Evolutionary conservation across 1,139 yeast species (phyloP).

Genomic region (Arxiozyma slooffiae): DNA sequence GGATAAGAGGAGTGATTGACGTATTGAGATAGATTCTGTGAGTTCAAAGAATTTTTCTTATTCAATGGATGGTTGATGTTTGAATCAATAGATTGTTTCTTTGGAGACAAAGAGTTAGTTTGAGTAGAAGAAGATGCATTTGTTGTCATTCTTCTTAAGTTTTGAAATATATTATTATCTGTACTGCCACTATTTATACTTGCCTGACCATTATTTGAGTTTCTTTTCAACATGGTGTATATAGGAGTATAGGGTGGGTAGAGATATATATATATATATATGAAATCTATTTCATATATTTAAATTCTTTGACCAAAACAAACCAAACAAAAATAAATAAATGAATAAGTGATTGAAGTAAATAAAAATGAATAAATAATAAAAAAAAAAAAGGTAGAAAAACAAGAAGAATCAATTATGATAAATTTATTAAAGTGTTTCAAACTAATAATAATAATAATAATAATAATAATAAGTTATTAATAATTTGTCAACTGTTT

Average conservation of each 20-base stretch:
- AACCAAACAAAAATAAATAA: not conserved
- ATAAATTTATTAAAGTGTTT: too few species aligned
- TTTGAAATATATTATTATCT: conserved; percentile 9
- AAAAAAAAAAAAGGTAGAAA: not conserved
- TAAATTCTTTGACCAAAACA: too few species aligned
- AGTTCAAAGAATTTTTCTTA: conserved; percentile 23
- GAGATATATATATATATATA: not conserved
- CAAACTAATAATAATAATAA: too few species aligned
- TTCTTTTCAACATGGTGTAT: not conserved
- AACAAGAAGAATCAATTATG: too few species aligned
- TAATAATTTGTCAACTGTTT: too few species aligned
- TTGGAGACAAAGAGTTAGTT: not conserved
- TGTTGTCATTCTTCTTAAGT: conserved; percentile 12
- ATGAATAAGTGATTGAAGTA: not conserved
- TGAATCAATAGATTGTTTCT: not conserved
- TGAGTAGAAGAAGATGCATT: not conserved
- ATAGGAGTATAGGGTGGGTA: not conserved
- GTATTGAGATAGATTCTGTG: conserved; percentile 25
- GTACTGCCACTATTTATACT: not conserved
- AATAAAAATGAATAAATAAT: too few species aligned
- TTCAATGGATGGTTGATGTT: conserved; percentile 20
- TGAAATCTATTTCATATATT: too few species aligned
- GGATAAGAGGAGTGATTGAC: conserved; percentile 15
- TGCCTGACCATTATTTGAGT: not conserved
- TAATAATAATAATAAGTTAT: too few species aligned